These are phyloP conservation scores for Pseudogymnoascus sp. DNA, from an alignment of 2,329 filamentous ascomycete species.

Conservation along the genomic window DNA sequence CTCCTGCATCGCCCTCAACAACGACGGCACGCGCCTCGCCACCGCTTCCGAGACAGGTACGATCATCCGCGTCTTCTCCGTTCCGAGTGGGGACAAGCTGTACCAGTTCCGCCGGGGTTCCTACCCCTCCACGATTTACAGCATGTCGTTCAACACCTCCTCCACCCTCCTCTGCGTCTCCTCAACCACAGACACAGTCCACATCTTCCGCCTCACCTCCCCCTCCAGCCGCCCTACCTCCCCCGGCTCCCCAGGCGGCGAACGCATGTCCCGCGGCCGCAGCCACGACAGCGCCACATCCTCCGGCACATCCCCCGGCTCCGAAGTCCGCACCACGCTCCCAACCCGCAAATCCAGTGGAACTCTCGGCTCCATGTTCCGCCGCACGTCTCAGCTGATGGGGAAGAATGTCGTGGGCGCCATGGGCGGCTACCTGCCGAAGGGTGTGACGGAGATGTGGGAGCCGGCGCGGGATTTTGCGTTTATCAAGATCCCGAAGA, in stretches of 20 bases:
- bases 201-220: constrained; percentile 76
- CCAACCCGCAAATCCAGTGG: constrained; percentile 54
- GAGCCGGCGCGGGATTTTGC: constrained; percentile 93
- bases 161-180: constrained; percentile 92
- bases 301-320: constrained; percentile 25
- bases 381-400: constrained; percentile 92
- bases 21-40: constrained; percentile 82
- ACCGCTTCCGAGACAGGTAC: constrained; percentile 97
- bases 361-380: constrained; percentile 81
- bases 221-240: constrained; percentile 23
- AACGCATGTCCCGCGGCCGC: constrained; percentile 31
- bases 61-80: constrained; percentile 90
- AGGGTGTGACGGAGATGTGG: constrained; percentile 96
- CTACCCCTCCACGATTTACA: constrained; percentile 92
- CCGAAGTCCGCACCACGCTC: constrained; percentile 25
- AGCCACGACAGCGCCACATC: constrained; percentile 49
- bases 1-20: constrained; percentile 86
- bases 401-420: constrained; percentile 82
- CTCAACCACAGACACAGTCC: constrained; percentile 91
- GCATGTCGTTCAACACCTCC: constrained; percentile 96
- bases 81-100: constrained; percentile 84
- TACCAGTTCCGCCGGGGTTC: constrained; percentile 95
- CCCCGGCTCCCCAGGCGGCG: constrained; percentile 24
- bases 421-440: constrained; percentile 85
- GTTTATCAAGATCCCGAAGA: constrained; percentile 84